These are phyloP conservation scores for Daucus carota DNA, from an alignment of 129 eudicot genomes.

Conservation along the genomic window DNA sequence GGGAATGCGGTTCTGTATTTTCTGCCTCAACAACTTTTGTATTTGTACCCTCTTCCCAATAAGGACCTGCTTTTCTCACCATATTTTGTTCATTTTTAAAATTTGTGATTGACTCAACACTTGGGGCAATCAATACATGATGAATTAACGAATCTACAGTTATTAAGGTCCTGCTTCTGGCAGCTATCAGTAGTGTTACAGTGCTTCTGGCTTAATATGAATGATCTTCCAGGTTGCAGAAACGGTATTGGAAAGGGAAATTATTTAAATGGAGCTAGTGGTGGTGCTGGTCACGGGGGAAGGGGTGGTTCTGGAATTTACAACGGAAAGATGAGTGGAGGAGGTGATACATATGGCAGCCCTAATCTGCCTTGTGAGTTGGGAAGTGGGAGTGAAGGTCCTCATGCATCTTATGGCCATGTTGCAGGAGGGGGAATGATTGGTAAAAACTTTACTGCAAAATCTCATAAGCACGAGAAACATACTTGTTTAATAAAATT, in stretches of 20 bases:
- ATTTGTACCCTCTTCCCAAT: background rate
- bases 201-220: conserved; percentile 13
- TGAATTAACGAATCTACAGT: background rate
- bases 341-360: conserved; percentile 65
- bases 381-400: conserved; percentile 80
- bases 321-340: conserved; percentile 60
- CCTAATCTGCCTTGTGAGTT: conserved; percentile 81
- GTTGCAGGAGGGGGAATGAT: conserved; percentile 93
- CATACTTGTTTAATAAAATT: background rate
- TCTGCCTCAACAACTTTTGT: background rate
- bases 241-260: conserved; percentile 78
- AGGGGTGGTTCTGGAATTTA: conserved; percentile 71
- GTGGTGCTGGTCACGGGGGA: conserved; percentile 96
- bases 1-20: background rate
- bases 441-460: conserved; percentile 31
- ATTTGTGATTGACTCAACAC: background rate
- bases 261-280: conserved; percentile 86
- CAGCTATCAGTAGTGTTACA: background rate
- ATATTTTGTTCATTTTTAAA: background rate
- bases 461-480: background rate
- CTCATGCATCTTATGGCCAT: conserved; percentile 47
- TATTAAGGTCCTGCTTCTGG: conserved; percentile 1
- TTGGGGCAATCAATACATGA: background rate
- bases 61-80: background rate
- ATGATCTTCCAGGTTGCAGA: conserved; percentile 51